Percentiles rank a stretch among this genome's conserved stretches.
These are phyloP conservation scores for Auxenochlorella pyrenoidosa DNA, from an alignment of 139 green algal species.

Conservation along the genomic window DNA sequence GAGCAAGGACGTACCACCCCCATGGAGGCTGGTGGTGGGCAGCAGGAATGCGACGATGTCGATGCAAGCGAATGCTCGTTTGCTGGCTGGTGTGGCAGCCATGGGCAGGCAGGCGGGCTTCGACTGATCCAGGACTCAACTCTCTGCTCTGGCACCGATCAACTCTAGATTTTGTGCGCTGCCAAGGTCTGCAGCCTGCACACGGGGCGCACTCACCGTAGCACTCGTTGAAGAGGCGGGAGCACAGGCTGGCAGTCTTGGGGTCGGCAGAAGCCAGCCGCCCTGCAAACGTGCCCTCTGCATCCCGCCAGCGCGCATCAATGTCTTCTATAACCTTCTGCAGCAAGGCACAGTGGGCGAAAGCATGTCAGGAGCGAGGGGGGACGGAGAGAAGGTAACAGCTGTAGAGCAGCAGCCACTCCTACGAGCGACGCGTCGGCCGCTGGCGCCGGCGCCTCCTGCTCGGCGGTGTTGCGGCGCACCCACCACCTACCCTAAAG, in stretches of 20 bases:
- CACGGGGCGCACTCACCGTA: neutral
- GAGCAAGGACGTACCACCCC: no score
- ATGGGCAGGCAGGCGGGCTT: no score
- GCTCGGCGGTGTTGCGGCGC: neutral
- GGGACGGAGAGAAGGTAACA: neutral
- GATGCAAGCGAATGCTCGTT: no score
- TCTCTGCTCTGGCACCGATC: no score
- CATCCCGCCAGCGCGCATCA: slow-evolving; percentile 13
- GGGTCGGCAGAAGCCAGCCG: slow-evolving; percentile 4
- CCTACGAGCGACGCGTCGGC: neutral
- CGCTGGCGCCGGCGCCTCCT: neutral
- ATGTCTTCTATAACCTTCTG: slow-evolving; percentile 26
- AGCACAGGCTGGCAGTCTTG: slow-evolving; percentile 14
- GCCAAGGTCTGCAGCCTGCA: neutral
- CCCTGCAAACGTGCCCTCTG: slow-evolving; percentile 23
- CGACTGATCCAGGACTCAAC: no score
- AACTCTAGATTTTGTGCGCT: no score
- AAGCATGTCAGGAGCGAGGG: neutral
- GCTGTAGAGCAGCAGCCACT: neutral
- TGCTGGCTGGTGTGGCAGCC: no score
- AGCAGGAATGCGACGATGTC: no score
- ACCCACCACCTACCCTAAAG: neutral
- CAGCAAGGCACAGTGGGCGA: neutral
- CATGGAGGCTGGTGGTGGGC: no score
- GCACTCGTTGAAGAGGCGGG: slow-evolving; percentile 38